Base-by-base conservation (phyloP, 352 stramenopile genomes). In the Globisporangium mamillatum region DNA sequence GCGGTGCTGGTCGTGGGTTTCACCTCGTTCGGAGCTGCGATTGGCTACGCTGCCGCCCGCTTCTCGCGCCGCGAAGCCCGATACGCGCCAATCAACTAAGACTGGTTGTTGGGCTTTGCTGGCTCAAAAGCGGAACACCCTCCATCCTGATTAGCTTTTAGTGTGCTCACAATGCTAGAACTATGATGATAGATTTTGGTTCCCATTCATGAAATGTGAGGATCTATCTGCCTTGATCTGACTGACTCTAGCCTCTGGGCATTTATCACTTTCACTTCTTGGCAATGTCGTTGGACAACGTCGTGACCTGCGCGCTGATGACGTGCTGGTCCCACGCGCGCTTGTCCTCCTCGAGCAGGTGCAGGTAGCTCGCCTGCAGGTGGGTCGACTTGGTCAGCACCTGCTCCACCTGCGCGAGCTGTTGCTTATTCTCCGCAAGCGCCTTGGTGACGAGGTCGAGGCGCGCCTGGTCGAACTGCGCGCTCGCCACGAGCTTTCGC, bases 311-410 rank as follows among this genome's bases (percentile, higher is more conserved):
- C 32, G 32, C 36, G 46, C 7, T 59, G 29, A 59, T 56, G 16
- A 66, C 60, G 60, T 59, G 60, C 29, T 56, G 18, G 64, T 64
- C 44, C 64, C 64, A 69, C 38, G 64, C 53, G n/a, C 24, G 54
- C 20, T 48, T 34, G 20, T 63, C 57, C 22, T 65, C 60, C 22
- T 89, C 63, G 41, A 93, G 68, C 66, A 93, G 53, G 60, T 89
- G 79, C 57, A 92, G 56, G 74, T 92, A 91, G 53, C 77, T 91
- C 53, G 84, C 76, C 70, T 91, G 82, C 62, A 94, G 63, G 6
- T 73, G 81, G 59, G 84, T 89, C 7, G 76, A 74, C 70, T 91
- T 92, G 53, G 64, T 78, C 27, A 94, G 84, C 63, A 91, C 86
- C 3, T 82, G 63, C 29, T 92, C 79, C 4, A 78, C 74, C 38